A percentile compares a stretch with the other conserved stretches of the same genome.
These are phyloP conservation scores for Salix koriyanagi DNA, from an alignment of 345 rosid species.

Conservation along the genomic window DNA sequence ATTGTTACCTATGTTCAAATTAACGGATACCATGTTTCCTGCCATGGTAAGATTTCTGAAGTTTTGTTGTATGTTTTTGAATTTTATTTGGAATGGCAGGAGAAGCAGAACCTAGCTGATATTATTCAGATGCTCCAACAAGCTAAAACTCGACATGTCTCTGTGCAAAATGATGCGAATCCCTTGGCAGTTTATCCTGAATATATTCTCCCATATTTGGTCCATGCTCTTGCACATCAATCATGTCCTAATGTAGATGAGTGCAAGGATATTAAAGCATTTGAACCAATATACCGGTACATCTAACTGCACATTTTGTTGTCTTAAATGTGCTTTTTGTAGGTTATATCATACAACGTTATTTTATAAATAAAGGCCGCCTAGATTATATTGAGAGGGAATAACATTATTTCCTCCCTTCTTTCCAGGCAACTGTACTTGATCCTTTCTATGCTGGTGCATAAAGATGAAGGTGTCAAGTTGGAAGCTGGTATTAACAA, in stretches of 20 bases:
- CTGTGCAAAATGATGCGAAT: constrained; percentile 62
- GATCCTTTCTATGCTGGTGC: constrained; percentile 58
- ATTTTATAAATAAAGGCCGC: background rate
- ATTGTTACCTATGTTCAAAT: background rate
- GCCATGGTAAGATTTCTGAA: background rate
- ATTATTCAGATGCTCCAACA: constrained; percentile 79
- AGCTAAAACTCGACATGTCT: constrained; percentile 63
- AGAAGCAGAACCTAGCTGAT: constrained; percentile 74
- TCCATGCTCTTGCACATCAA: constrained; percentile 82
- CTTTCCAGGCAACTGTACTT: constrained; percentile 69
- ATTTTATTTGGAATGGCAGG: constrained; percentile 52
- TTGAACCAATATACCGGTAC: constrained; percentile 74
- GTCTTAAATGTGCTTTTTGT: constrained; percentile 7
- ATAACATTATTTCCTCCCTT: background rate
- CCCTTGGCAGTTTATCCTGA: constrained; percentile 54
- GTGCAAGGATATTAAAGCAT: constrained; percentile 80
- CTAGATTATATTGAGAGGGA: background rate
- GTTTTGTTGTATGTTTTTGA: background rate
- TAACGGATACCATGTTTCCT: background rate
- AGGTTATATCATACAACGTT: background rate
- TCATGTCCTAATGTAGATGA: constrained; percentile 73
- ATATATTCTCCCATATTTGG: constrained; percentile 59
- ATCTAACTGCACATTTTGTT: constrained; percentile 7
- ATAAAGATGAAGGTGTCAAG: constrained; percentile 78
- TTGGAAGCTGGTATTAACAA: constrained; percentile 50